Evolutionary conservation across 1,139 yeast species (phyloP).

Genomic region (Suhomyces bribrorum): DNA sequence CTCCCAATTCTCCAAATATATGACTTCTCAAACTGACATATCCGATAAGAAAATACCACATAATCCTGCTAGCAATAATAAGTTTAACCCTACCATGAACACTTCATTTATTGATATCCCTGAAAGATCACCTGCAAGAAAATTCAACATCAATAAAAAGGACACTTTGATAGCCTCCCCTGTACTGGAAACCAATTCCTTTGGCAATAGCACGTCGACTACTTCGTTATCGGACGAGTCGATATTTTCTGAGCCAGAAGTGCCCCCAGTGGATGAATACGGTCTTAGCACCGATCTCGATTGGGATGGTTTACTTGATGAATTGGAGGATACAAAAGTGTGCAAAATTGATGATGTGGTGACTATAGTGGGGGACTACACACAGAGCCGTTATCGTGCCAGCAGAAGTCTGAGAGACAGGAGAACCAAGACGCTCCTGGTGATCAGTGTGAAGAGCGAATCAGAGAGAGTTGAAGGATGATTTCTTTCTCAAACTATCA

Average conservation of each 20-base stretch:
- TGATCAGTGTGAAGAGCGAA: slow-evolving; percentile 4
- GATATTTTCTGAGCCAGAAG: slow-evolving; percentile 21
- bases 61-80: too few species aligned
- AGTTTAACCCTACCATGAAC: not conserved
- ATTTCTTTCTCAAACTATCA: too few species aligned
- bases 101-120: slow-evolving; percentile 12
- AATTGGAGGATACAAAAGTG: slow-evolving; percentile 22
- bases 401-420: slow-evolving; percentile 6
- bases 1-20: slow-evolving; percentile 5
- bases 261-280: slow-evolving; percentile 8
- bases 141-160: not conserved
- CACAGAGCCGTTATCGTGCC: slow-evolving; percentile 7
- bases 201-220: slow-evolving; percentile 13
- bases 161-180: slow-evolving; percentile 9
- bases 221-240: slow-evolving; percentile 21
- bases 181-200: slow-evolving; percentile 18
- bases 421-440: slow-evolving; percentile 14
- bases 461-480: too few species aligned
- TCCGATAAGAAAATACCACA: not conserved
- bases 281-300: slow-evolving; percentile 21
- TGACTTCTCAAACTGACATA: not conserved
- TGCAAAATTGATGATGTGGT: slow-evolving; percentile 26
- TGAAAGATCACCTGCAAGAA: slow-evolving; percentile 14
- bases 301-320: slow-evolving; percentile 21
- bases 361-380: slow-evolving; percentile 22